Evolutionary conservation across 192 early-diverging fungal species (phyloP), one percentile per base, ranked within the genome.

Genomic region (Backusella sp.): DNA sequence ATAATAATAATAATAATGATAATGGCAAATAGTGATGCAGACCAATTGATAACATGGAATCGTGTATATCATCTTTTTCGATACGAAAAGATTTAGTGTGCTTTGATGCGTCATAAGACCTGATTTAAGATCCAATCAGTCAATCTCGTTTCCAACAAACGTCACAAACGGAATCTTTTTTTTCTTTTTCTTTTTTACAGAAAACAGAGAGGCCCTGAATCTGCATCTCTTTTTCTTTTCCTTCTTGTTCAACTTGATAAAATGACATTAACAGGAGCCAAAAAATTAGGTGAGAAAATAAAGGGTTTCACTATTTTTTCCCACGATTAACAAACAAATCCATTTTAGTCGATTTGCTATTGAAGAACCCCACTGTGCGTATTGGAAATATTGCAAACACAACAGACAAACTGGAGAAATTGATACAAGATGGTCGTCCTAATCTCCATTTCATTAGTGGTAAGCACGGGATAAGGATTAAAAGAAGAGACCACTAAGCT

Each of bases 361-460:
- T 83, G 36, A 39, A 52, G 46, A 75, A 70, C 5, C 75, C 75
- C 1, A 74, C 78, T 19, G 72, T 83, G 11, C 66, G 75, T n/a
- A 84, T 91, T 52, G 59, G 77, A 6, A 83, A 89, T 76, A 37
- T 66, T 15, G 73, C 72, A 41, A 71, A 26, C 21, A 83, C 84
- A 3, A 67, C 21, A 1, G 73, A 73, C 19, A 92, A 92, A 56
- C 42, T 91, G 11, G 53, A 69, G 2, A 81, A 81, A n/a, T 87
- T 92, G 34, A 4, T 89, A 26, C 37, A 77, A 12, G 86, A 83
- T 72, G 91, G 91, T 0, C 37, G 68, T n/a, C 19, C 68, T 6
- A 78, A 84, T 41, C 66, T 90, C n/a, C 91, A 92, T 68, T 68
- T 92, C 39, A 89, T 91, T 36, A 78, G 82, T 76, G 89, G 87